Base-by-base conservation (phyloP, 1,284 basidiomycete species). In the Caloboletus firmus region DNA sequence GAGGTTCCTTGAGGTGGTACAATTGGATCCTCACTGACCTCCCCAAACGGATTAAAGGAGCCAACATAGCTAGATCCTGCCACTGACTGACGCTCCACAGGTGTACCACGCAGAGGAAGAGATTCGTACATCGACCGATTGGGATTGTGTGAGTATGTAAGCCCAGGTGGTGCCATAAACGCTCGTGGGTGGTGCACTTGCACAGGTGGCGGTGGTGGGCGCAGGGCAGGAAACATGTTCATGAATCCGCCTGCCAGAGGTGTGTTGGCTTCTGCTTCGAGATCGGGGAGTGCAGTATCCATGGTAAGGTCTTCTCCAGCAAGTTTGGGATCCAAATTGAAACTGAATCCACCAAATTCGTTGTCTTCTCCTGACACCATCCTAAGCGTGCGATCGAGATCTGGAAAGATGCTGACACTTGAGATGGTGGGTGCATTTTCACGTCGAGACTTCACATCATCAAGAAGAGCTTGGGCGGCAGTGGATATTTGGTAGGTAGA, bases 401-500 rank as follows among this genome's bases (percentile, higher is more conserved):
- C 91, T n/a, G 91, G 91, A 78, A 93, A 94, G n/a, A 91, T 88
- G 67, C 81, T 91, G 56, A 82, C 73, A 45, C 75, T 77, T 28
- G 75, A 70, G 20, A 78, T 68, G 12, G 72, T 56, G 4, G 80
- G 72, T 3, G 77, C 64, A 9, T 81, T 78, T 62, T 92, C 89
- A 42, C 91, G 79, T 39, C 93, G 79, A 43, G 83, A 83, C 64
- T 84, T 85, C 52, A 95, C 82, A 63, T 95, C 93, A 57, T 94
- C 91, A 46, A 95, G 77, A 43, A 95, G 76, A 3, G 89, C 90
- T 61, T 89, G 88, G 0, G 91, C 92, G 42, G 89, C 87, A 13
- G 79, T 88, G 0, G 93, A 93, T 75, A 93, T 91, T 67, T 93
- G 91, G 71, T 95, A 95, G 4, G 86, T 81, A 26, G 85, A 81